phyloP scores from a whole-genome alignment of 305 asterid genomes.

The Ruellia speciosa region DNA sequence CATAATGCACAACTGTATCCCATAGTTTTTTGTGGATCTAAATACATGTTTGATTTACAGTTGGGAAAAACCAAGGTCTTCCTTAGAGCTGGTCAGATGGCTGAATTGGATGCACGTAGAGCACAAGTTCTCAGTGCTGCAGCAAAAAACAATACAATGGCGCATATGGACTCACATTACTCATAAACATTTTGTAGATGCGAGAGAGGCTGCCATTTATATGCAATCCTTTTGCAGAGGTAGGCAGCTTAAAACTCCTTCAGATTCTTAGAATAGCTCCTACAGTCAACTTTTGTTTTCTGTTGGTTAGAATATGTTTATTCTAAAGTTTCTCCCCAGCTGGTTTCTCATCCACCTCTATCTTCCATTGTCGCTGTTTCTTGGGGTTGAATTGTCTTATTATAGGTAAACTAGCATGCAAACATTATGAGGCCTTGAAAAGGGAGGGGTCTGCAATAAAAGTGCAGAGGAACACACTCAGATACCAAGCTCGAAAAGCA shows the following conservation, averaged over 20 bases:
- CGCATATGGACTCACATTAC: conserved; percentile 75
- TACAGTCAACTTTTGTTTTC: background rate
- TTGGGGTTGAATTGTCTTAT: no score
- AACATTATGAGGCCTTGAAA: conserved; percentile 44
- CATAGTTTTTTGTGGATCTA: conserved; percentile 18
- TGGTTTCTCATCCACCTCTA: no score
- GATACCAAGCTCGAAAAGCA: conserved; percentile 53
- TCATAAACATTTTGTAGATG: conserved; percentile 56
- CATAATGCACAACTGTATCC: conserved; percentile 15
- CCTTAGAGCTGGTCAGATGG: conserved; percentile 99
- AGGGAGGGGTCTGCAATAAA: conserved; percentile 80
- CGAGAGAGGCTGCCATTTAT: conserved; percentile 53
- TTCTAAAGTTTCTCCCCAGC: no score
- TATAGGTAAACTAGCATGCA: no score
- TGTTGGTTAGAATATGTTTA: no score
- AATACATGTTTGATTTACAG: conserved; percentile 37
- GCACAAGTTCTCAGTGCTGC: conserved; percentile 84
- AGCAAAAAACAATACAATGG: conserved; percentile 76
- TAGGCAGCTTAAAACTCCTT: conserved; percentile 25
- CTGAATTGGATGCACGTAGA: conserved; percentile 94
- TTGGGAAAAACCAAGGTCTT: conserved; percentile 96
- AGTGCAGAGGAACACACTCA: conserved; percentile 53
- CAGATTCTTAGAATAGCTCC: background rate
- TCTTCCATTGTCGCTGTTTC: conserved; percentile 22
- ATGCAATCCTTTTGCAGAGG: conserved; percentile 88